phyloP scores from a whole-genome alignment of 176 grass and related monocot genomes.

The Cenchrus purpureus region DNA sequence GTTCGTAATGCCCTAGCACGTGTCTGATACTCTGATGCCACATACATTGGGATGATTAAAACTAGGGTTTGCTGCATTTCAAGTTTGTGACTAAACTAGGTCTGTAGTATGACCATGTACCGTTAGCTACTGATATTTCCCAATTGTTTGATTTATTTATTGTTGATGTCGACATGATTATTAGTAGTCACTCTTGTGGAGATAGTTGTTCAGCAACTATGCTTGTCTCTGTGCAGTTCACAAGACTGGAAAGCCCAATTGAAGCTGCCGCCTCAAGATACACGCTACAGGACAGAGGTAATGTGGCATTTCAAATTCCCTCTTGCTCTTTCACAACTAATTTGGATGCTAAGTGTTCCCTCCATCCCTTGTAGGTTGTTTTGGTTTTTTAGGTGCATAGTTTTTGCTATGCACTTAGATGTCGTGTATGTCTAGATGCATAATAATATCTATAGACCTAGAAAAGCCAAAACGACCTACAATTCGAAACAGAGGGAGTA shows the following conservation, averaged over 20 bases:
- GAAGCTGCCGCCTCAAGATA: slow-evolving; percentile 79
- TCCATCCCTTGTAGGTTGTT: too few species aligned
- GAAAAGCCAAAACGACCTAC: too few species aligned
- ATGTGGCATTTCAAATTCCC: slow-evolving; percentile 20
- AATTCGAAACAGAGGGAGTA: too few species aligned
- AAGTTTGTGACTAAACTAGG: slow-evolving; percentile 10
- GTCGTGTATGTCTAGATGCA: too few species aligned
- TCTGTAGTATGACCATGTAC: not conserved
- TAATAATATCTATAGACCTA: too few species aligned
- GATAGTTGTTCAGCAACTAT: slow-evolving; percentile 28
- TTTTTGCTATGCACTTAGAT: too few species aligned
- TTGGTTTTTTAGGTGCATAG: too few species aligned
- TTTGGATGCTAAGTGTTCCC: not conserved
- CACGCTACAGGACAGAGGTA: slow-evolving; percentile 91
- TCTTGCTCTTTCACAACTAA: not conserved
- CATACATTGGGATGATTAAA: not conserved
- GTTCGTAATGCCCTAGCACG: not conserved
- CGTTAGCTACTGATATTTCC: not conserved
- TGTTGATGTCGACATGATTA: slow-evolving; percentile 1
- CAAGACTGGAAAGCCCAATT: slow-evolving; percentile 93
- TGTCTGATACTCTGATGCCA: not conserved
- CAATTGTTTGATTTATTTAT: not conserved
- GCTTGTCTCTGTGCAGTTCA: slow-evolving; percentile 59
- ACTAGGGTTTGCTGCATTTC: slow-evolving; percentile 26
- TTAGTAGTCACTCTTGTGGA: slow-evolving; percentile 21